Evolutionary conservation across 1,284 basidiomycete genomes (phyloP), one percentile per base, ranked within the genome.

Genomic region (Naganishia liquefaciens): DNA sequence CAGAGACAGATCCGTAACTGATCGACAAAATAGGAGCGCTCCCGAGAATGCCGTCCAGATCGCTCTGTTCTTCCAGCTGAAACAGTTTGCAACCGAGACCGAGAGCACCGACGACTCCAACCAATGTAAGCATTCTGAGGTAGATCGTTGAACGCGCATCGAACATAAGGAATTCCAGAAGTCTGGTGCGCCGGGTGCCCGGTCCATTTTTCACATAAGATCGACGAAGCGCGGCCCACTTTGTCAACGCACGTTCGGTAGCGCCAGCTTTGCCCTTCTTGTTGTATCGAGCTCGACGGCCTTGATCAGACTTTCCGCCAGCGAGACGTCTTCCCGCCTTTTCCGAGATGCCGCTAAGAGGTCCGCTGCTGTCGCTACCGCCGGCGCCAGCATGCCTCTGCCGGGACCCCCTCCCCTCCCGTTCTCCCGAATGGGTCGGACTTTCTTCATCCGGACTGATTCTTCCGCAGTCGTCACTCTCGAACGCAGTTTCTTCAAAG

Each of bases 141-240:
- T 80, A 77, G 49, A 84, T 76, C 0, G 84, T 83, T 13, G 82
- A 81, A 60, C 82, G 76, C n/a, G 76, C 78, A 70, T 80, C 78
- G 25, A 79, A 70, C 70, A 77, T 80, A 67, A 81, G 65, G 66
- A 76, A 77, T 49, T 74, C 62, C 69, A 79, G 70, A 63, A 75
- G 74, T 60, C 70, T 76, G 63, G 71, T 67, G 55, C 68, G 71
- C 68, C 71, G 73, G 21, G 58, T 57, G 9, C 62, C 58, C 5
- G 57, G 52, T 7, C 51, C 51, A 27, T 62, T 58, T 39, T 62
- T 46, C 19, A 66, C 46, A 23, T 53, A 25, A 21, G 42, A 55
- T 23, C 40, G 57, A 28, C 64, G 51, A 17, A 66, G 44, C 33
- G 33, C 25, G 10, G 43, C 52, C 64, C 64, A 66, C 44, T 47